Conservation (phyloP, 257 asterid species). For the Cruciata laevipes region DNA sequence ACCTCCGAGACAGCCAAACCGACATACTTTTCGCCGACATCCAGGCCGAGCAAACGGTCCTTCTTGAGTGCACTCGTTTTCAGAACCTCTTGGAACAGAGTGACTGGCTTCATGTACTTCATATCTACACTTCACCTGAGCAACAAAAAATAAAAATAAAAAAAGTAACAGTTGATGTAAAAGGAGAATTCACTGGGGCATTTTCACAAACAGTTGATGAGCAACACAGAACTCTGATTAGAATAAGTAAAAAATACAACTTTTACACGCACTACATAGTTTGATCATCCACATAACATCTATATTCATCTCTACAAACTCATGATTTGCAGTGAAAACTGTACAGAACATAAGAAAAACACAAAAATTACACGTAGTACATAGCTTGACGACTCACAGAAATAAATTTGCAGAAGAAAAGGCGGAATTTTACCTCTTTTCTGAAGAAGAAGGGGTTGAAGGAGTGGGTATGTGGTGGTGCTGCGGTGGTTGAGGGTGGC, state of each 20-base stretch:
- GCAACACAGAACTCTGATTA: not conserved
- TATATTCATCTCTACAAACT: not conserved
- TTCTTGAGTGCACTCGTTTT: conserved; percentile 36
- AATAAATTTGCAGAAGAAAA: too few species aligned
- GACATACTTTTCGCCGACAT: conserved; percentile 85
- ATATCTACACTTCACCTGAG: conserved; percentile 26
- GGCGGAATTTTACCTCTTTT: too few species aligned
- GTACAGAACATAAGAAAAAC: too few species aligned
- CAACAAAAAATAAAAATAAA: not conserved
- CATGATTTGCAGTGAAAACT: not conserved
- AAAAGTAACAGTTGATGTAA: not conserved
- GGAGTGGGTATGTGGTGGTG: too few species aligned
- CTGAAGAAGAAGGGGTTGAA: too few species aligned
- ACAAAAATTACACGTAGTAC: not conserved
- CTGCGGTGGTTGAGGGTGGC: too few species aligned
- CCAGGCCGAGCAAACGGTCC: conserved; percentile 74
- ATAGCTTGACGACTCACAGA: not conserved
- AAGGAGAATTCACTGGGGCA: not conserved
- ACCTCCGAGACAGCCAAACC: conserved; percentile 82
- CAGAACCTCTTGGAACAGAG: conserved; percentile 48
- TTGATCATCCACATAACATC: too few species aligned
- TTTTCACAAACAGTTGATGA: conserved; percentile 9
- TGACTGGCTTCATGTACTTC: conserved; percentile 63
- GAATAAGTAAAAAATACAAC: not conserved
- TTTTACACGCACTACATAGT: not conserved